phyloP scores from a whole-genome alignment of 164 flowering plant genomes.

The Aristolochia fimbriata region DNA sequence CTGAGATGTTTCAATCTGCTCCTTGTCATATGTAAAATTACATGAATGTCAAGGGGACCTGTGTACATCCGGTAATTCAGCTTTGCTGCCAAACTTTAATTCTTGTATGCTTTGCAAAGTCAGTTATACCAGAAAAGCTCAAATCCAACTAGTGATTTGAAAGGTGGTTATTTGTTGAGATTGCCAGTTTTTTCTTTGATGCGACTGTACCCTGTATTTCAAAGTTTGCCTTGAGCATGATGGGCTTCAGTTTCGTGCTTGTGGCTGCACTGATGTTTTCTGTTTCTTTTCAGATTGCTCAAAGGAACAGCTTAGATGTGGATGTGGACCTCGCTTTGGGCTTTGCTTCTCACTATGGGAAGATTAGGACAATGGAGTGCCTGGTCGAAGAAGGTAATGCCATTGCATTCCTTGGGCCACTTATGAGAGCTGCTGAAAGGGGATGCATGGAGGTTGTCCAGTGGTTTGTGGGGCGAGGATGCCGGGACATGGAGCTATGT shows the following conservation, averaged over 20 bases:
- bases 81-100: too few species aligned
- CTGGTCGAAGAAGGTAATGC: conserved; percentile 92
- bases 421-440: conserved; percentile 94
- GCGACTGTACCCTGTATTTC: too few species aligned
- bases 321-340: conserved; percentile 94
- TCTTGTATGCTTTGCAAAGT: too few species aligned
- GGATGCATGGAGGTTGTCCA: conserved; percentile 85
- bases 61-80: too few species aligned
- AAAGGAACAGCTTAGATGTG: conserved; percentile 90
- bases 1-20: too few species aligned
- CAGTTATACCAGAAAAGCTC: too few species aligned
- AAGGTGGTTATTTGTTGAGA: too few species aligned
- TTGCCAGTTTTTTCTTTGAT: too few species aligned
- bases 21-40: too few species aligned
- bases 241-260: neutral
- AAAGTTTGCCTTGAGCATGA: neutral
- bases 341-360: conserved; percentile 93
- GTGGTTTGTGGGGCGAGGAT: conserved; percentile 83
- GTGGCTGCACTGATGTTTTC: neutral
- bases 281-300: conserved; percentile 57
- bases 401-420: conserved; percentile 79
- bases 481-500: conserved; percentile 94
- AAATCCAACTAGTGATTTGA: too few species aligned
- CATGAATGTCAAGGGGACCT: too few species aligned
- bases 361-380: conserved; percentile 90